Conservation (phyloP, 2,329 filamentous ascomycete species). For the Blumeria hordei region DNA sequence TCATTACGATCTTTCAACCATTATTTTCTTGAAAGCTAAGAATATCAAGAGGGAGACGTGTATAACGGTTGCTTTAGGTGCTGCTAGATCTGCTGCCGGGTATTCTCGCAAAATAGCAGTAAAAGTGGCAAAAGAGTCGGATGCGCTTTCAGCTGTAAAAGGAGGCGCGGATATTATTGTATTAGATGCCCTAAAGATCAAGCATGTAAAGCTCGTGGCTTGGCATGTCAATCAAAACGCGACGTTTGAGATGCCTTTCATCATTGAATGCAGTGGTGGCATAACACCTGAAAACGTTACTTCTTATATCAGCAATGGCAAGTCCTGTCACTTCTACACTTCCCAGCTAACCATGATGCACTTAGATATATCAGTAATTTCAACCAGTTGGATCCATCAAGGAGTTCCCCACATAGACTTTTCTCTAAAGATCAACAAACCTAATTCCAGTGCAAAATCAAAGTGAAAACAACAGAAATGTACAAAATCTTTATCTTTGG, state of each 20-base stretch:
- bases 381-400: constrained; percentile 91
- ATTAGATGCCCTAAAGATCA: constrained; percentile 81
- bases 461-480: too few species aligned
- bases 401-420: constrained; percentile 87
- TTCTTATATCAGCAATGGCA: constrained; percentile 52
- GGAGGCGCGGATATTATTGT: constrained; percentile 91
- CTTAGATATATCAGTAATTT: constrained; percentile 77
- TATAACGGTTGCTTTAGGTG: constrained; percentile 64
- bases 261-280: constrained; percentile 89
- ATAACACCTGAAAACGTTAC: constrained; percentile 66
- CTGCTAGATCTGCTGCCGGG: constrained; percentile 63
- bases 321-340: constrained; percentile 13
- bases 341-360: constrained; percentile 6
- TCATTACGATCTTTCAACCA: constrained; percentile 69
- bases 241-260: constrained; percentile 45
- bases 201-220: constrained; percentile 53
- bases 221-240: constrained; percentile 55
- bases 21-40: constrained; percentile 99
- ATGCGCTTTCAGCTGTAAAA: constrained; percentile 74
- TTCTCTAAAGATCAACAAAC: constrained; percentile 58
- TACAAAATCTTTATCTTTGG: too few species aligned
- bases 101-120: constrained; percentile 93
- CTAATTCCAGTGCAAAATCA: too few species aligned
- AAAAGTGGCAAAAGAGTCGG: constrained; percentile 68
- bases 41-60: constrained; percentile 80